Evolutionary conservation across 306 rosid species (phyloP).

Genomic region (Citrullus amarus): DNA sequence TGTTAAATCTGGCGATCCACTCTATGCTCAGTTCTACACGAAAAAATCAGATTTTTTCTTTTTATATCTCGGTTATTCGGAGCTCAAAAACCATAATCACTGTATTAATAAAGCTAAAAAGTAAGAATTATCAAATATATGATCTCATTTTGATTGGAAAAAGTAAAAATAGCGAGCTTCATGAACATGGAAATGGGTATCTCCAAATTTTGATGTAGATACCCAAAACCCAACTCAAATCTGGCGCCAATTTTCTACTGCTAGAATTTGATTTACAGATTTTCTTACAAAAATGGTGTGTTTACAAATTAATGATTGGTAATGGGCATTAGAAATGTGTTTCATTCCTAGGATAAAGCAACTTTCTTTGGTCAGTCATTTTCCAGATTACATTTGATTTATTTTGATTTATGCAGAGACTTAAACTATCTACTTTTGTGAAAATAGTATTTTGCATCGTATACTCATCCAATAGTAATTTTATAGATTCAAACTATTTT

Average conservation of each 20-base stretch:
- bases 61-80: background rate
- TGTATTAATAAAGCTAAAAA: background rate
- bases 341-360: too few relatives aligned
- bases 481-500: too few relatives aligned
- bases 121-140: background rate
- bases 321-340: background rate
- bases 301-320: background rate
- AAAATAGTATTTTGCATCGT: too few relatives aligned
- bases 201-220: background rate
- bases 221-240: background rate
- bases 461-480: too few relatives aligned
- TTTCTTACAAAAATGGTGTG: background rate
- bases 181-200: background rate
- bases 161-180: background rate
- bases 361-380: too few relatives aligned
- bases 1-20: conserved; percentile 43
- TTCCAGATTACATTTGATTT: too few relatives aligned
- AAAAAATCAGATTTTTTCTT: background rate
- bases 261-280: background rate
- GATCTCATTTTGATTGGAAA: background rate
- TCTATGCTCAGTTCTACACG: conserved; percentile 18
- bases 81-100: background rate
- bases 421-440: too few relatives aligned
- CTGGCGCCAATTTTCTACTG: background rate
- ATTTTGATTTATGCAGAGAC: too few relatives aligned